Evolutionary conservation across 2,329 filamentous ascomycete species (phyloP), one percentile per base, ranked within the genome.

Genomic region (Fusarium pininemorale): DNA sequence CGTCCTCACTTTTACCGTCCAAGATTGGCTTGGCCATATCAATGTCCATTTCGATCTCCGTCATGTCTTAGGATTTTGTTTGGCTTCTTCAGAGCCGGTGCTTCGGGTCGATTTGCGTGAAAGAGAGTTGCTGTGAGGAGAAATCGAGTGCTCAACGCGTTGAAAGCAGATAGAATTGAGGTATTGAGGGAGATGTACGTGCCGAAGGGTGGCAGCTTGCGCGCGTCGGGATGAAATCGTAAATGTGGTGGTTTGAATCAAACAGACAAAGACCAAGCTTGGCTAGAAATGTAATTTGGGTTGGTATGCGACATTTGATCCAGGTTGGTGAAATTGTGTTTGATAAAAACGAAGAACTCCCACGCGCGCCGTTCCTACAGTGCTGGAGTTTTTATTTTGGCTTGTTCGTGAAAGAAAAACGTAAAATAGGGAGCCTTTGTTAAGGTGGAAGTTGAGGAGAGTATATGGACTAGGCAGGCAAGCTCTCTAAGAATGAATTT

Each of bases 31-130:
- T 76, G 38, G 66, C 65, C 64, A 78, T 62, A 48, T 82, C 79
- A 44, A 81, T 69, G 44, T 82, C 81, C 76, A 82, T 81, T 30
- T 81, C 79, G 24, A 79, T 71, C 24, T 79, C 80, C 11, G 79
- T 67, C 80, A 81, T 81, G 47, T 64, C 61, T 39, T 30, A 12
- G 28, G 26, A 35, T 38, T 42, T 32, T n/a, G 26, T 41, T 48
- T 32, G 30, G 50, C 13, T 58, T 37, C n/a, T 44, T 57, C 32
- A 26, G 16, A 57, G 53, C 45, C 50, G 26, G 56, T 44, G 28
- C n/a, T 64, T 60, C 38, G 13, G 22, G 28, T 39, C 16, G 37
- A 37, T n/a, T 30, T 22, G 24, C 15, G 20, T 45, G 16, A 30
- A 32, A 30, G 20, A 37, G 39, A 38, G 9, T n/a, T 38, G 38